Evolutionary conservation across 768 basidiomycete species (phyloP).

Genomic region (Xerocomellus dryophilus): DNA sequence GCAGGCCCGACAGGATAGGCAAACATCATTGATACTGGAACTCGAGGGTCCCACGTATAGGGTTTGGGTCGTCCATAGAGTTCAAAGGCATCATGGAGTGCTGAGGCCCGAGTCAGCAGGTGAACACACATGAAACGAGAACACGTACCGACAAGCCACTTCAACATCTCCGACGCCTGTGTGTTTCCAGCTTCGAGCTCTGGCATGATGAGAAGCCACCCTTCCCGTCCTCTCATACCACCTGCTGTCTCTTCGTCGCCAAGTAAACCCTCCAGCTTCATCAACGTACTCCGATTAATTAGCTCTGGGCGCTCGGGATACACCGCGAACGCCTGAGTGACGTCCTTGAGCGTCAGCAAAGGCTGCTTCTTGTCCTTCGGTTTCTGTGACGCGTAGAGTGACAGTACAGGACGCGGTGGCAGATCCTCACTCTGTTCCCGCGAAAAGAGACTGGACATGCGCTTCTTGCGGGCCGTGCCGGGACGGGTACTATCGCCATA

Average conservation of each 20-base stretch:
- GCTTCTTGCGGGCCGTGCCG: conserved; percentile 37
- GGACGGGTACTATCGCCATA: conserved; percentile 29
- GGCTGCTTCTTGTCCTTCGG: conserved; percentile 73
- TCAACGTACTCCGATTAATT: conserved; percentile 82
- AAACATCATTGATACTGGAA: conserved; percentile 84
- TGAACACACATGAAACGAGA: neutral
- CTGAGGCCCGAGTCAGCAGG: conserved; percentile 36
- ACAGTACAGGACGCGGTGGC: conserved; percentile 42
- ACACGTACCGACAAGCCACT: conserved; percentile 80
- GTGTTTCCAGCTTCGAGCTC: conserved; percentile 63
- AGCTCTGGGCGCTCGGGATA: conserved; percentile 95
- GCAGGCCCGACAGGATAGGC: conserved; percentile 86
- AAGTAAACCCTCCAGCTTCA: conserved; percentile 87
- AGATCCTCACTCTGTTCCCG: conserved; percentile 43
- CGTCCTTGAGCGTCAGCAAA: conserved; percentile 61
- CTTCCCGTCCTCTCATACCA: conserved; percentile 66
- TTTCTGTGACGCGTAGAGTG: conserved; percentile 62
- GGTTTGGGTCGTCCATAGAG: conserved; percentile 84
- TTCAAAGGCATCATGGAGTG: conserved; percentile 80
- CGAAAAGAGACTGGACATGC: conserved; percentile 64
- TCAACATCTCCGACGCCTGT: conserved; percentile 80
- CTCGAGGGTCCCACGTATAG: conserved; percentile 89
- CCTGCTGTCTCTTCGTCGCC: conserved; percentile 74
- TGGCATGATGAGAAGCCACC: conserved; percentile 90
- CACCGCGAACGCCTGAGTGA: conserved; percentile 88